Conservation (phyloP, 1,284 basidiomycete species). For the Sanghuangporus weigelae region DNA sequence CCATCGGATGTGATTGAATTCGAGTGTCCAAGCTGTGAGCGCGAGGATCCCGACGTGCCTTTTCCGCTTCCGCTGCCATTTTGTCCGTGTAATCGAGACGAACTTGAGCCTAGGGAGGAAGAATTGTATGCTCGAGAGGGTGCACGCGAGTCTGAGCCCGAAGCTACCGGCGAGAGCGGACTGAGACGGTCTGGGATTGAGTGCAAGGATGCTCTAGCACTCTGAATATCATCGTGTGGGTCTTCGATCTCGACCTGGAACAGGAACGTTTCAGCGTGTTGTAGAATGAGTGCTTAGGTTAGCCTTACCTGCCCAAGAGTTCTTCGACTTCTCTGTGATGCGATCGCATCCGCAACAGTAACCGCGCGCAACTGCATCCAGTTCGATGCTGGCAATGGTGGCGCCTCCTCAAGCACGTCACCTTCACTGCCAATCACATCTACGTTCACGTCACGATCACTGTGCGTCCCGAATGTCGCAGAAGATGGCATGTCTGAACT, state of each 20-base stretch:
- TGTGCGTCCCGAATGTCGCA: constrained; percentile 14
- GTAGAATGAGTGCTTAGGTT: neutral
- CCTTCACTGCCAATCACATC: constrained; percentile 8
- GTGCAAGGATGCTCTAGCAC: constrained; percentile 12
- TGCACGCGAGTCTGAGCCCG: constrained; percentile 16
- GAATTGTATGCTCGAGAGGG: constrained; percentile 14
- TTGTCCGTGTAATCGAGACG: constrained; percentile 2
- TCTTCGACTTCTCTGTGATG: constrained; percentile 10
- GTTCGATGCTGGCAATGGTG: constrained; percentile 9
- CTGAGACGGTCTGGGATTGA: constrained; percentile 16
- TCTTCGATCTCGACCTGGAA: constrained; percentile 8
- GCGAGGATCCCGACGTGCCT: neutral
- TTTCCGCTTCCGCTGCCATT: neutral
- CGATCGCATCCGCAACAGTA: constrained; percentile 5
- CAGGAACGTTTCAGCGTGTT: neutral
- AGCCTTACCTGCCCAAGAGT: constrained; percentile 15
- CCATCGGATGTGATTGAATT: constrained; percentile 15
- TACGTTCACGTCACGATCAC: constrained; percentile 3
- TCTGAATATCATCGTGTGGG: constrained; percentile 3
- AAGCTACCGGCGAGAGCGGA: constrained; percentile 12
- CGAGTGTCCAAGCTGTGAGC: constrained; percentile 15
- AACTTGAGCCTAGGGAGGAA: constrained; percentile 13
- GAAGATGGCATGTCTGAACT: constrained; percentile 17
- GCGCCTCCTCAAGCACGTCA: constrained; percentile 17
- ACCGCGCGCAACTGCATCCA: constrained; percentile 17